Evolutionary conservation across 2,329 filamentous ascomycete genomes (phyloP).

Genomic region (Akanthomyces lecanii): DNA sequence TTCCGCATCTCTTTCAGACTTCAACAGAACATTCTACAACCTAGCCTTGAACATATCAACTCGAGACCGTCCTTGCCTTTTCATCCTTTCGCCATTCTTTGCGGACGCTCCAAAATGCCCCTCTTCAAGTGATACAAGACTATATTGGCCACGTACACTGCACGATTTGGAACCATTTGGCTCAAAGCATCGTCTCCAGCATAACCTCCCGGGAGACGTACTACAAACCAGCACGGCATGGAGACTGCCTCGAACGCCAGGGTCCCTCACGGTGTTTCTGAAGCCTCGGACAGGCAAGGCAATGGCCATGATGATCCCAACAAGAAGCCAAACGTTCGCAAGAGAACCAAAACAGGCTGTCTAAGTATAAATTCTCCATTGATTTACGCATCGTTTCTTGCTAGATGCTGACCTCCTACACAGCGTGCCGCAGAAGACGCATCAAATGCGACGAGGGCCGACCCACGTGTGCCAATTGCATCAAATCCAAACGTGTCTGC

Average conservation of each 20-base stretch:
- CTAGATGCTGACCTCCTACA: conserved; percentile 4
- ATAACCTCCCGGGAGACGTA: background rate
- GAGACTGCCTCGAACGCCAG: background rate
- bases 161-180: background rate
- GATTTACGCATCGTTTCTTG: background rate
- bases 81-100: background rate
- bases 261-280: conserved; percentile 14
- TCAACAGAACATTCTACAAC: background rate
- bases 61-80: background rate
- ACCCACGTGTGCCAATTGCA: conserved; percentile 77
- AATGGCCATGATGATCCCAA: conserved; percentile 39
- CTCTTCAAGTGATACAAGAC: conserved; percentile 11
- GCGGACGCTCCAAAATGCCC: conserved; percentile 7
- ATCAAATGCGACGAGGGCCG: conserved; percentile 96
- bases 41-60: background rate
- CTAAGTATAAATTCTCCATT: conserved; percentile 57
- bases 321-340: conserved; percentile 51
- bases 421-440: conserved; percentile 86
- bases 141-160: conserved; percentile 4
- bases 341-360: conserved; percentile 88
- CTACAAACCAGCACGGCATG: background rate
- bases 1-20: conserved; percentile 3
- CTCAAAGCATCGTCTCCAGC: background rate
- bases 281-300: conserved; percentile 31
- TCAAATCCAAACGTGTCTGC: conserved; percentile 79